Base-by-base conservation (phyloP, 495 filamentous ascomycete species). In the Tuber aestivum region DNA sequence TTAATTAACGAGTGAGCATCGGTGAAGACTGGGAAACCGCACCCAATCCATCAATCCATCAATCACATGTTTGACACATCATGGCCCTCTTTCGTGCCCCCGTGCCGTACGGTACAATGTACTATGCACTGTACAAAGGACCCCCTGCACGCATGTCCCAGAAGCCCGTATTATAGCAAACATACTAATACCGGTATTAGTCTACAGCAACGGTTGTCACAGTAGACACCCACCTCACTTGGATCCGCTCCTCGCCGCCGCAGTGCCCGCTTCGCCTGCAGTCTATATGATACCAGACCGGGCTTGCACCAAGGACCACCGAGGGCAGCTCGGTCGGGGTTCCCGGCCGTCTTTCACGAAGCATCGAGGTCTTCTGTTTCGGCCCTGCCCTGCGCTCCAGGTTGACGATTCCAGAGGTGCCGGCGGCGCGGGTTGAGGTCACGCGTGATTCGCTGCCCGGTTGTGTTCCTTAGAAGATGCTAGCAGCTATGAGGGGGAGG, bases 211-310 rank as follows among this genome's bases (percentile, higher is more conserved):
- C 8, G 8, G 48, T 12, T 21, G 9, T 56, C 12, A 56, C 8
- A 27, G 23, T n/a, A 56, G 27, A 61, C 50, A 61, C 23, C 23
- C 27, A 1, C 56, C 73, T 20, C 74, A 27, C 44, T 35, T 72
- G 35, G 75, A 21, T 48, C 70, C 75, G 27, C 50, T 78, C 56
- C 71, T 82, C 32, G 69, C 78, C 9, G 69, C 80, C 35, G 70
- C 78, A 3, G 74, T 65, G 5, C 73, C 75, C 27, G 76, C 78
- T 61, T 78, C 76, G 12, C 78, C 74, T 35, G 72, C 74, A n/a
- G n/a, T n/a, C n/a, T n/a, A n/a, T n/a, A n/a, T n/a, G n/a, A 27
- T 78, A 74, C 79, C 72, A 78, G n/a, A 78, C 74, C 10, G 73
- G 65, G 69, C 80, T 80, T 21, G 80, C 78, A 32, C 76, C 78